Evolutionary conservation across 768 basidiomycete species (phyloP).

Genomic region (Serendipita sp.): DNA sequence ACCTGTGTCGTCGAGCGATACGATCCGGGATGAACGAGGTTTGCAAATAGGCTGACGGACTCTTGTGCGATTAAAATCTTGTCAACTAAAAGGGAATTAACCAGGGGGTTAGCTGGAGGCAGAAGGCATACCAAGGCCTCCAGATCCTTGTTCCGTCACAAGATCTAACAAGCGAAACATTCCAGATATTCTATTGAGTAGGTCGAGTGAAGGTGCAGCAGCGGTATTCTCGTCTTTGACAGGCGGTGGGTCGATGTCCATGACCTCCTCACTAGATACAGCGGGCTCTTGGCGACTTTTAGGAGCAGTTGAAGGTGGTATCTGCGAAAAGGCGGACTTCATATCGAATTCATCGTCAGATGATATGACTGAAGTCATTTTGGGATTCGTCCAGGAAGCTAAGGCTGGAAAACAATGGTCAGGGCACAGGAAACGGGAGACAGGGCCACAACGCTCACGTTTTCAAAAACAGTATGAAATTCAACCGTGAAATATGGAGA

Average conservation of each 20-base stretch:
- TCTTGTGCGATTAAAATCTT: constrained; percentile 46
- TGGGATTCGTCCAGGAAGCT: background rate
- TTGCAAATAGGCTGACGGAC: constrained; percentile 33
- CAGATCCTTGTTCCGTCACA: constrained; percentile 33
- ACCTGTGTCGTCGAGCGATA: constrained; percentile 34
- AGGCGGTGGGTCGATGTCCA: background rate
- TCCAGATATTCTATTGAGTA: constrained; percentile 21
- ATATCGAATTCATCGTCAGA: background rate
- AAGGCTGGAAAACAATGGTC: too few species aligned
- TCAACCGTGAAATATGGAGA: too few species aligned
- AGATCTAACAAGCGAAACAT: constrained; percentile 40
- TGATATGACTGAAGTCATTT: background rate
- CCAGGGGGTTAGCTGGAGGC: background rate
- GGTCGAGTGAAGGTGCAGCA: background rate
- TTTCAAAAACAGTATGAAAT: too few species aligned
- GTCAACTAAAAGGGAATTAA: constrained; percentile 28
- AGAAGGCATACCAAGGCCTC: constrained; percentile 30
- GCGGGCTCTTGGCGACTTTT: background rate
- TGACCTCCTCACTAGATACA: background rate
- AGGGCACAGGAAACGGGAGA: too few species aligned
- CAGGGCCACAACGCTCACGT: too few species aligned
- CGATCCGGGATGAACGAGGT: constrained; percentile 33
- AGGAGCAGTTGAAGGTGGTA: background rate
- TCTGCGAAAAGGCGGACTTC: background rate
- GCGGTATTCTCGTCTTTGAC: background rate